Conservation (phyloP, 2,329 filamentous ascomycete genomes). For the Monosporascus sp. region DNA sequence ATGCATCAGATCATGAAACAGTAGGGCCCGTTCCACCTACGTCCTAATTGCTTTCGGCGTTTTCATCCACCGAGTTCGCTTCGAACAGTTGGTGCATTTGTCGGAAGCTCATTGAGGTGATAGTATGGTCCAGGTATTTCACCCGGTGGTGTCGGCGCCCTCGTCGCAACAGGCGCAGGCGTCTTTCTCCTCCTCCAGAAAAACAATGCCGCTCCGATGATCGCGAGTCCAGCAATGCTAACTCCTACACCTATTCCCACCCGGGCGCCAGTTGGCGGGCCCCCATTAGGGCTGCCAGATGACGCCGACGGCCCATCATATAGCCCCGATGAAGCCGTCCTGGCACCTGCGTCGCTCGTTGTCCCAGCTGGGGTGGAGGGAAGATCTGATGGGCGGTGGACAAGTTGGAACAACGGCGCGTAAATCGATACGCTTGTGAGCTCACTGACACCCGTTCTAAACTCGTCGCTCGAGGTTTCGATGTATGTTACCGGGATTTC, state of each 20-base stretch:
- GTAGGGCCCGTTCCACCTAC: too few species aligned
- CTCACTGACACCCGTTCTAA: neutral
- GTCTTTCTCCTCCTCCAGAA: neutral
- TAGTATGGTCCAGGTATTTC: too few species aligned
- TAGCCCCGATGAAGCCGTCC: too few species aligned
- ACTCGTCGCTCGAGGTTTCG: conserved; percentile 1
- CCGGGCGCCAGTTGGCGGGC: conserved; percentile 5
- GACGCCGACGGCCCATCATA: neutral
- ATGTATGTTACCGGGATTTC: conserved; percentile 1
- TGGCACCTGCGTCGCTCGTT: neutral
- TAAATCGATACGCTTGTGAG: conserved; percentile 8
- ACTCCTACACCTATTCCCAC: conserved; percentile 15
- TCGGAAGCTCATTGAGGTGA: too few species aligned
- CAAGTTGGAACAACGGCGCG: conserved; percentile 27
- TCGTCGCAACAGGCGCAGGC: too few species aligned
- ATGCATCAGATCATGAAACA: too few species aligned
- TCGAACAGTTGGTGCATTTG: too few species aligned
- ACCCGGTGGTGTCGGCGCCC: too few species aligned
- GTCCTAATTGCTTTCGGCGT: too few species aligned
- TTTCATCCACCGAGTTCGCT: too few species aligned
- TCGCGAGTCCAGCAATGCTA: conserved; percentile 6
- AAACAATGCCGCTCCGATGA: neutral
- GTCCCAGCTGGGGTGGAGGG: conserved; percentile 5
- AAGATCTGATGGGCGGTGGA: conserved; percentile 17
- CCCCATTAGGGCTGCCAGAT: neutral